Base-by-base conservation (phyloP, 83 land plant species). In the Picea abies region DNA sequence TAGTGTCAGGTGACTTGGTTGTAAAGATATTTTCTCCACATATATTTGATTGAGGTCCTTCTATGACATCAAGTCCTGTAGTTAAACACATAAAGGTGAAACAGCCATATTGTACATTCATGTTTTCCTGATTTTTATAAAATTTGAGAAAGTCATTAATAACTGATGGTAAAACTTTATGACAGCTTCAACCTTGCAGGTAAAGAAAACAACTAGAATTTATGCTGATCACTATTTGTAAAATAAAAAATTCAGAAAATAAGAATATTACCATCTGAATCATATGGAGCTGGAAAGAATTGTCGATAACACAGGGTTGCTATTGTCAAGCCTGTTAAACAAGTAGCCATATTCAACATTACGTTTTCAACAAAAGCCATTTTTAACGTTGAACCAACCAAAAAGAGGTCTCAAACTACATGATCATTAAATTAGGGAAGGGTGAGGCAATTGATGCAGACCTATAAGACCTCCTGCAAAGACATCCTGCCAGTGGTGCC, bases 401-500 rank as follows among this genome's bases (percentile, higher is more conserved):
- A 47, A 66, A 52, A 47, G 3, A 84, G 25, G 60, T 22, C 39
- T 23, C 62, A 58, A 14, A 25, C 5, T 62, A 29, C 65, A 49
- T 5, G 62, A 35, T 7, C 26, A 79, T 29, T n/a, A 83, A 11
- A 79, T 19, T 63, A 61, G 37, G 19, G 5, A 23, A 29, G 19
- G 15, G 39, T 61, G 17, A 47, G 8, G 70, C 37, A 61, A 60
- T 26, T 14, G 47, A 76, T 60, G 67, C 76, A 47, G 32, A 94
- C 96, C 98, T 84, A 96, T 5, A 61, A 94, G 81, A 47, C 88
- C 98, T 80, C 97, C 97, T 26, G 87, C 95, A 85, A 94, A 88
- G 1, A 95, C 94, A 90, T 95, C 97, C 76, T 92, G 91, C 98
- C 98, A 95, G 83, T 94, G 95, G 79, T 96, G 98, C 98, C 95